A percentile compares a stretch with the other conserved stretches of the same genome.
These are phyloP conservation scores for Berberis vulgaris DNA, from an alignment of 164 flowering plant genomes.

Conservation along the genomic window DNA sequence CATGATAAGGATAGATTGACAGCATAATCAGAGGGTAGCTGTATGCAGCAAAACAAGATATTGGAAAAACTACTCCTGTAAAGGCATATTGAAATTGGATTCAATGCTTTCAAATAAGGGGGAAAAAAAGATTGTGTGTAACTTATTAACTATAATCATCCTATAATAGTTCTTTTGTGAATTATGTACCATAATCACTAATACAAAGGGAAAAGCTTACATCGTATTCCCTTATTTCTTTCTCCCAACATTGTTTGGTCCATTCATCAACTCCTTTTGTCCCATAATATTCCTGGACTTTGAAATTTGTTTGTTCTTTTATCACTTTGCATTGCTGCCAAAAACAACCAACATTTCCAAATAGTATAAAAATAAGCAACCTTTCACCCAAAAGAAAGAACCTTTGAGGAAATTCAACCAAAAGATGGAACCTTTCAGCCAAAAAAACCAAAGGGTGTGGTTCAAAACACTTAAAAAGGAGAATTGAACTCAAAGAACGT, in stretches of 20 bases:
- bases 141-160: background rate
- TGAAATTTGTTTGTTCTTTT: constrained; percentile 33
- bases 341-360: background rate
- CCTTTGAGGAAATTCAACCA: background rate
- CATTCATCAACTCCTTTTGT: constrained; percentile 68
- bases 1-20: no score
- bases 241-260: constrained; percentile 48
- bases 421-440: background rate
- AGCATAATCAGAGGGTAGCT: no score
- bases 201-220: constrained; percentile 22
- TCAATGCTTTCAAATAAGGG: background rate
- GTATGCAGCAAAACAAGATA: no score
- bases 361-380: background rate
- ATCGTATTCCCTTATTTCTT: constrained; percentile 44
- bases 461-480: background rate
- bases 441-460: background rate
- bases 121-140: background rate
- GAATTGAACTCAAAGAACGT: background rate
- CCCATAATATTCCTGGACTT: constrained; percentile 58
- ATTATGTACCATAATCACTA: background rate
- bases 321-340: constrained; percentile 67
- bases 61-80: no score
- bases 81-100: background rate
- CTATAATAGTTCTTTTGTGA: background rate
- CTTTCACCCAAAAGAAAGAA: background rate